Evolutionary conservation across 2,329 filamentous ascomycete species (phyloP).

Genomic region (Aspergillus chevalieri): DNA sequence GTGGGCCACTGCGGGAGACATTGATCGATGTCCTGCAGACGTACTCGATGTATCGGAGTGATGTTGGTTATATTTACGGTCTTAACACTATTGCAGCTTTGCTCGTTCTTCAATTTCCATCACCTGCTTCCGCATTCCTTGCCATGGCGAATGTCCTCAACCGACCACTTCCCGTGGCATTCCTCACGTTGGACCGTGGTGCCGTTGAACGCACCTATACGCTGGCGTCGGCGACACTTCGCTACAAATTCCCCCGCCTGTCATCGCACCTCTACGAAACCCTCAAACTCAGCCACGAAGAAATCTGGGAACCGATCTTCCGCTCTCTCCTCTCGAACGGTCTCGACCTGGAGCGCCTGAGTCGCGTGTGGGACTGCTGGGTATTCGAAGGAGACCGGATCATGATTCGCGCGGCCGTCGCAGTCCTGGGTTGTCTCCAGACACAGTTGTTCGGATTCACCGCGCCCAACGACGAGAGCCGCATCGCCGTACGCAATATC

Average conservation of each 20-base stretch:
- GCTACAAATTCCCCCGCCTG: constrained; percentile 53
- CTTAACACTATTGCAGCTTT: constrained; percentile 56
- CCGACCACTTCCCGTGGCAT: constrained; percentile 54
- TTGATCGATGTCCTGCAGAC: constrained; percentile 56
- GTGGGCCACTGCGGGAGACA: constrained; percentile 49
- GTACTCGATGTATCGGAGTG: constrained; percentile 58
- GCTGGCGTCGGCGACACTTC: constrained; percentile 50
- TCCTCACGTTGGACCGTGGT: constrained; percentile 53
- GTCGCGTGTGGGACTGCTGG: constrained; percentile 57
- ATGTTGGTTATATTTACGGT: constrained; percentile 56
- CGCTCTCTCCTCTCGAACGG: constrained; percentile 48
- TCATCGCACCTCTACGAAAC: constrained; percentile 46
- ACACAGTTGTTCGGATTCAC: constrained; percentile 36
- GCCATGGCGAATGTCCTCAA: constrained; percentile 57
- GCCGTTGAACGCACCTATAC: constrained; percentile 52
- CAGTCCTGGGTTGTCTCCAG: constrained; percentile 39
- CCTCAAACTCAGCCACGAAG: constrained; percentile 34
- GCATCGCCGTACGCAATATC: constrained; percentile 25
- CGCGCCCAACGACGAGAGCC: constrained; percentile 32
- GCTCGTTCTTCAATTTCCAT: constrained; percentile 51
- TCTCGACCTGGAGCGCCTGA: constrained; percentile 48
- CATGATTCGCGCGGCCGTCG: constrained; percentile 41
- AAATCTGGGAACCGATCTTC: constrained; percentile 50
- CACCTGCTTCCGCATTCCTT: constrained; percentile 50
- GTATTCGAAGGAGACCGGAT: constrained; percentile 55